Base-by-base conservation (phyloP, 1,284 basidiomycete genomes). In the Phellinidium pouzarii region DNA sequence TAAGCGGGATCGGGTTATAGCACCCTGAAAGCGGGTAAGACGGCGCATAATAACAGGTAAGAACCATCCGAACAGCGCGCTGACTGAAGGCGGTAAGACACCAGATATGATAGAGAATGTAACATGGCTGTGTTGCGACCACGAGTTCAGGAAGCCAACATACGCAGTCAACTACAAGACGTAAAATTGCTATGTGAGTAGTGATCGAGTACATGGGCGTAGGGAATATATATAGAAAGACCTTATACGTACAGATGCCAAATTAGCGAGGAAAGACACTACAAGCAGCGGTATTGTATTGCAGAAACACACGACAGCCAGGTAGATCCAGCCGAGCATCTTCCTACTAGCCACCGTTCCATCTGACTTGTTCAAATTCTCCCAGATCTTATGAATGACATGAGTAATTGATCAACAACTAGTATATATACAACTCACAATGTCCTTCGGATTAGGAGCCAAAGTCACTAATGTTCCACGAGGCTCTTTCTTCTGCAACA, bases 281-380 rank as follows among this genome's bases (percentile, higher is more conserved):
- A 87, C 71, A 62, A 89, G 78, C 23, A 91, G 68, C 9, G 94
- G 94, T 4, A 94, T 73, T n/a, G 91, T 94, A 71, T 97, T 94
- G 73, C 95, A 81, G 70, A 91, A 91, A 66, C 89, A 93, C 47
- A 94, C 80, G 41, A 83, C 61, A 11, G 76, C 71, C 45, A 97
- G 78, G 66, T 87, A 78, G 43, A 87, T 57, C 69, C 89, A 90
- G 25, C 94, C 94, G 26, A 87, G 71, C 27, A 77, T 71, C 60
- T 77, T 79, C 65, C 88, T 85, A 47, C 84, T 78, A 17, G 78
- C 68, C 17, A 89, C 65, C 58, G 88, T 83, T 6, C 70, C 75
- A 26, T 84, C 74, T 3, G 84, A 79, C 64, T 81, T 83, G 61
- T 82, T 84, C 69, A 97, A 75, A 66, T 97, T 97, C 44, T 78